Base-by-base conservation (phyloP, 768 basidiomycete genomes). In the Pleurotus salmoneostramineus region DNA sequence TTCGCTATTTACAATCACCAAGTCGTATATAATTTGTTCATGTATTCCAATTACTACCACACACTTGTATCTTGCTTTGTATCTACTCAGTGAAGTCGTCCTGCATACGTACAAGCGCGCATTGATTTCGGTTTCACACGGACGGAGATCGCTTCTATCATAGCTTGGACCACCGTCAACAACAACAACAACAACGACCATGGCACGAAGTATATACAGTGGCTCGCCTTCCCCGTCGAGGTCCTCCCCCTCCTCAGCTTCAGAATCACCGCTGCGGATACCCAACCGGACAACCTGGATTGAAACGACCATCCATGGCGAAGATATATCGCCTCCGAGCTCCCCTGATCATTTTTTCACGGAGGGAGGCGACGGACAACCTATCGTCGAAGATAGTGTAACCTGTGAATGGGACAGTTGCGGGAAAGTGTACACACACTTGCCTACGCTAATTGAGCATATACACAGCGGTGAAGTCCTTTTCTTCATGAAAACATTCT, bases 341-440 rank as follows among this genome's bases (percentile, higher is more conserved):
- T 80, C 80, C 4, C 79, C 80, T 14, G 55, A 37, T 36, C 52
- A 57, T 15, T 52, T 42, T 6, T 55, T 56, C 36, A 56, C 58
- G 14, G 60, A 61, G 17, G 52, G 55, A 32, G 47, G 34, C 46
- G 49, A 46, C n/a, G 34, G 17, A 32, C 47, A 63, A 59, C 45
- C 61, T 21, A 58, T 65, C 33, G 72, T 72, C 33, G 77, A 72
- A 10, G 88, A 90, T 65, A 84, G 81, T 31, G 87, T 85, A 60
- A 84, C 81, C 32, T 96, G 94, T 72, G 82, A 82, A 56, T 96
- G 94, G 94, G 89, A 87, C 35, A 86, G 85, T 59, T 96, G 94
- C 66, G 84, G 85, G 2, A 64, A 74, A 42, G 79, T 86, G n/a
- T 94, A 88, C 65, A 83, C 82, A 8, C 83, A 91, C 66, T 74